Evolutionary conservation across 495 filamentous ascomycete species (phyloP), one percentile per base, ranked within the genome.

Genomic region (Lepraria neglecta): DNA sequence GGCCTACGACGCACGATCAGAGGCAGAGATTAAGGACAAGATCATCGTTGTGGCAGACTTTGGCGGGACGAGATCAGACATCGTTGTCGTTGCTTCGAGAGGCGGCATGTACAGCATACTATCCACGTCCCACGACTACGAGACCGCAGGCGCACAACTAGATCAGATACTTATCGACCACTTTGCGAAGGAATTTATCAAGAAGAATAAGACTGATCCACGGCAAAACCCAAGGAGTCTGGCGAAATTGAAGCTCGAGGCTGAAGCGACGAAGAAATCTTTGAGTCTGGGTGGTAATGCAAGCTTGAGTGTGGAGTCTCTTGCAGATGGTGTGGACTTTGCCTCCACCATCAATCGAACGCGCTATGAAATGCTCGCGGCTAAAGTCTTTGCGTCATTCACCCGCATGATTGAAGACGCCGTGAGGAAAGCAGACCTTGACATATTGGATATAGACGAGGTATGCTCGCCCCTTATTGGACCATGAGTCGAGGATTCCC

Each of bases 121-220:
- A 15, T 91, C 95, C 4, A 95, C 92, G 38, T 84, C 86, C 15
- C 94, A 98, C 74, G 94, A 98, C 78, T 96, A 95, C 72, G 90
- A 95, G 70, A 87, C 89, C 61, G 83, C 86, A 53, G 94, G 94
- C 67, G 74, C 81, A 28, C 83, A 88, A 50, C 77, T 98, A 40
- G 94, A 98, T 75, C 81, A 92, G 69, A 85, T 95, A 42, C 80
- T 98, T 51, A 87, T 96, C 66, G 92, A 97, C 72, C 85, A 96
- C 79, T 97, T 97, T 68, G 87, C 94, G 61, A 97, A 98, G 81
- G 94, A 97, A 73, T 98, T 98, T 76, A 79, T 92, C 65, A 97
- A 97, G 83, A 91, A 95, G 78, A 77, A 92, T 73, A 90, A 91
- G 73, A 82, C 80, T 52, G 94, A 98, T 71, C 94, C 95, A 28